A percentile compares a stretch with the other conserved stretches of the same genome.
Evolutionary conservation across 2,329 filamentous ascomycete genomes (phyloP).

Genomic region (Fusarium nanum): DNA sequence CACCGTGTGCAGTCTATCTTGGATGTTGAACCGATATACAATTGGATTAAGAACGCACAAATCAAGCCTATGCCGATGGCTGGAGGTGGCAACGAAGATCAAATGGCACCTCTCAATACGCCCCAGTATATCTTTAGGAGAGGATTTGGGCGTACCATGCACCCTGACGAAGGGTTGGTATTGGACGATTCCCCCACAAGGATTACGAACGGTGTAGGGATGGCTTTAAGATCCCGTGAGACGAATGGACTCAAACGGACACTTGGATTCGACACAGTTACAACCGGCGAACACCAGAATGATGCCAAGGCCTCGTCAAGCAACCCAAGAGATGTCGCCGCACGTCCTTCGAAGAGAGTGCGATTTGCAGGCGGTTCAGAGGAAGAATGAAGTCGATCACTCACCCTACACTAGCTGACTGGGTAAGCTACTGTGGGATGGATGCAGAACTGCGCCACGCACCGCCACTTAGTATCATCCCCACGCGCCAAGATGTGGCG

Average conservation of each 20-base stretch:
- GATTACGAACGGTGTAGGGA: constrained; percentile 13
- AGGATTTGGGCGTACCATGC: constrained; percentile 56
- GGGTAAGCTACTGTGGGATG: too few species aligned
- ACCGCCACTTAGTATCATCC: constrained; percentile 7
- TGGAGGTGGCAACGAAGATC: constrained; percentile 53
- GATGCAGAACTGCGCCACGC: constrained; percentile 20
- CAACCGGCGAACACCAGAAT: constrained; percentile 18
- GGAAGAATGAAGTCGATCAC: neutral
- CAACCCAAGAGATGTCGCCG: constrained; percentile 26
- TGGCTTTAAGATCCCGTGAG: constrained; percentile 11
- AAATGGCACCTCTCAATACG: constrained; percentile 60
- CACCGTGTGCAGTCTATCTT: constrained; percentile 66
- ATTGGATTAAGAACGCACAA: constrained; percentile 67
- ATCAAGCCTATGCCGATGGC: constrained; percentile 55
- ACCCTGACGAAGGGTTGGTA: constrained; percentile 62
- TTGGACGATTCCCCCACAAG: constrained; percentile 40
- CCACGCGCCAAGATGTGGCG: constrained; percentile 23
- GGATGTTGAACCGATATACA: constrained; percentile 67
- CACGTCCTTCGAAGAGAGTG: constrained; percentile 50
- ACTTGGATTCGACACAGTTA: constrained; percentile 26
- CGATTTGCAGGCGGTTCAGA: constrained; percentile 45
- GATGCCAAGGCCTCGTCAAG: constrained; percentile 22
- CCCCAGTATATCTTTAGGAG: constrained; percentile 65
- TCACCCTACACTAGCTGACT: neutral
- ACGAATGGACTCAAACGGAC: constrained; percentile 44